Base-by-base conservation (phyloP, 345 rosid species). In the Aurinia saxatilis region DNA sequence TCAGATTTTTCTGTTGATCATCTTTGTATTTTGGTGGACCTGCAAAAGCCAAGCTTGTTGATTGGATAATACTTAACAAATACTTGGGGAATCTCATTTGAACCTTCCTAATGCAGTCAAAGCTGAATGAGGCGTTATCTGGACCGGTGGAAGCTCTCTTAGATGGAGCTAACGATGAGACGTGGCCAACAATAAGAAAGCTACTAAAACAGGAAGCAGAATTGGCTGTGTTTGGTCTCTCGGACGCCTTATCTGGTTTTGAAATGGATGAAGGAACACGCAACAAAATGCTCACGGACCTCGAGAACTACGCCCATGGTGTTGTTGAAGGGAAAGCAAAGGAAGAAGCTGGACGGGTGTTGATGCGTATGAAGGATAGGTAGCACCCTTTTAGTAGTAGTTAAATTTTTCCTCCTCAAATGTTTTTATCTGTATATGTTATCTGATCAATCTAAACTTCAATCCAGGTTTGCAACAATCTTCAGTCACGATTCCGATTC, bases 401-500 rank as follows among this genome's bases (percentile, higher is more conserved):
- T 58, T 60, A 18, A 55, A 3, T 36, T 11, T 36, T 11, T 11
- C 6, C 31, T 34, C 40, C 14, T 36, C 13, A 36, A 12, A 36
- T 36, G 12, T 14, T 36, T 36, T 36, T 10, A 12, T 36, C 14
- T 36, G 4, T 36, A 36, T 12, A 12, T 7, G 6, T 10, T 11
- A 11, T 36, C 7, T 36, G 40, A 36, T 36, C 12, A 36, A 36
- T 36, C 40, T 11, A 12, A 36, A 4, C 40, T 65, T 57, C 54
- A 48, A 9, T 63, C n/a, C 87, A 95, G 99, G 80, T 95, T 95
- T 81, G 65, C 98, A 40, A 81, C 75, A 65, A 72, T 95, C 67
- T 90, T 95, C 52, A 84, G 92, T 79, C 96, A 83, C 69, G 99
- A 90, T 78, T 71, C 95, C 58, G 99, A 95, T 64, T 95, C 99